Evolutionary conservation across 106 monocot genomes (phyloP), one percentile per base, ranked within the genome.

Genomic region (Allium sativum): DNA sequence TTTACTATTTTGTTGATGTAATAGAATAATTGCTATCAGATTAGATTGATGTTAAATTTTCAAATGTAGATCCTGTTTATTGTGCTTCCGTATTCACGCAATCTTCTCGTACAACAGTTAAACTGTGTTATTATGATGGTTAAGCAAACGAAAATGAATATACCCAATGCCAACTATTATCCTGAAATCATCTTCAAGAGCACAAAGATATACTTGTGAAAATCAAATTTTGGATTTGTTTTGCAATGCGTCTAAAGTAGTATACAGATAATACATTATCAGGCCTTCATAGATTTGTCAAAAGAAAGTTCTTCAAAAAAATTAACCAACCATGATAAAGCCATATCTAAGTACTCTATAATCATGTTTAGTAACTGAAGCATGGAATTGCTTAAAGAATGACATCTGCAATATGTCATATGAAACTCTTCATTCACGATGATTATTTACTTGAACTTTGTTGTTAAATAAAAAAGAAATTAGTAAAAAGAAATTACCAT

Each of bases 161-260:
- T 41, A 93, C 93, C 84, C 88, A 44, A 93, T 88, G 13, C 92
- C 92, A 54, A 93, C 84, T 70, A 93, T 81, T 65, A 56, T 79
- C 57, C 71, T 93, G 62, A 93, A 93, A 73, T 93, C 93, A 69
- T 79, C 74, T 70, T 93, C 77, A 58, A 93, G 73, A 66, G 88
- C 84, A 15, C 84, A 81, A 77, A 93, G 64, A 93, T 73, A 63
- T 84, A 93, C 61, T 88, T 85, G 74, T 93, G 79, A 51, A 88
- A 93, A 79, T 93, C 75, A 64, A 87, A 93, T 8, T 75, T 60
- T 18, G 59, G 53, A 64, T 77, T 79, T 50, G 53, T 10, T 3
- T n/a, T 50, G 41, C 68, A 79, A 44, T 93, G 93, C 66, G 17
- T 81, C 93, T 93, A 62, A 56, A 63, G 4, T 9, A 48, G 46